Base-by-base conservation (phyloP, 768 basidiomycete genomes). In the Tulasnella sp. region DNA sequence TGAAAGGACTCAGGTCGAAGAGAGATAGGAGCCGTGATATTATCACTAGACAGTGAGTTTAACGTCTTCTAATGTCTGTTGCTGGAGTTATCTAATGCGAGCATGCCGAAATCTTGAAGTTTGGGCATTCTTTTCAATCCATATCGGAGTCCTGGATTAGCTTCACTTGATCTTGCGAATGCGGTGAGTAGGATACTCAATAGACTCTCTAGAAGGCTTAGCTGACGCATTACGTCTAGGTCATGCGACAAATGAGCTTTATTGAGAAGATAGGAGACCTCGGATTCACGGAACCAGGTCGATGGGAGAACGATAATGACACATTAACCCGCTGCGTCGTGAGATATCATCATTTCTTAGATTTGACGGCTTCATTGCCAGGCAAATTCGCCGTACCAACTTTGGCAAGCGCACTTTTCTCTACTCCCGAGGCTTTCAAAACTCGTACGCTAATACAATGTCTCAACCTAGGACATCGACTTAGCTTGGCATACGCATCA, bases 111-210 rank as follows among this genome's bases (percentile, higher is more conserved):
- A 52, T 86, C 88, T 2, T 87, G 88, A 11, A 89, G 88, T 0
- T 78, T 90, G 19, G 89, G 90, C 74, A 89, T 91, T 41, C 90
- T 91, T 75, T 80, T 91, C 22, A 85, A 83, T 5, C 90, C 90
- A 89, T 90, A 92, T 74, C 88, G 88, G 0, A 89, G 91, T 72
- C 89, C 90, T 74, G 81, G 90, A 4, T 40, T 70, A 16, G n/a
- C n/a, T n/a, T n/a, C n/a, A n/a, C n/a, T n/a, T n/a, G n/a, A n/a
- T n/a, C n/a, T n/a, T n/a, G n/a, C n/a, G n/a, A n/a, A n/a, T n/a
- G n/a, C n/a, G n/a, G n/a, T n/a, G n/a, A n/a, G n/a, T n/a, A 9
- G 8, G 1, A 12, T 29, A 6, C 14, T 14, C 7, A 44, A 16
- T 16, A 14, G 29, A n/a, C 1, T 5, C 22, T 9, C 19, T 3